Evolutionary conservation across 2,329 filamentous ascomycete species (phyloP).

Genomic region (Verticillium tricorpus): DNA sequence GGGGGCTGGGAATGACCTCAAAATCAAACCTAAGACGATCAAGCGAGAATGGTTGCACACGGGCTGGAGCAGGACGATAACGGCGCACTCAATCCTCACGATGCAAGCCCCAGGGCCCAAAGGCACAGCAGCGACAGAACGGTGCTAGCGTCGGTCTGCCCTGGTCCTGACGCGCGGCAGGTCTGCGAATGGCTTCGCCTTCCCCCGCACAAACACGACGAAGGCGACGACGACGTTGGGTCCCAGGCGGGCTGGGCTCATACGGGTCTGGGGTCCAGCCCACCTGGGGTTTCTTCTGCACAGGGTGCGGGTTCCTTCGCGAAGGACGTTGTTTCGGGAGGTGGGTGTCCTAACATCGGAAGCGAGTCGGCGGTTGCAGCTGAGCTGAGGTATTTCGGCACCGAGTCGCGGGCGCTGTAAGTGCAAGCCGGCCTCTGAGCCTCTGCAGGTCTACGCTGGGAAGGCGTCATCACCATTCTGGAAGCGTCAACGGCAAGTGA

Average conservation of each 20-base stretch:
- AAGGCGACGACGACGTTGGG: not conserved
- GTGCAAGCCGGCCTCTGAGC: not conserved
- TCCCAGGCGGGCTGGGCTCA: not conserved
- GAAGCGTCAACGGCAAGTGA: not conserved
- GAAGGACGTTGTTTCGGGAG: not conserved
- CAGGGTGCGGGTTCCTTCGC: not conserved
- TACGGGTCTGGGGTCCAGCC: not conserved
- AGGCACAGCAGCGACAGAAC: not conserved
- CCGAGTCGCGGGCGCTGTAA: not conserved
- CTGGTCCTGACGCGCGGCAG: not conserved
- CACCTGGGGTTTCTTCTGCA: not conserved
- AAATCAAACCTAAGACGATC: not conserved
- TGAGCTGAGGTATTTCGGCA: not conserved
- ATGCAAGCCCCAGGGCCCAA: not conserved
- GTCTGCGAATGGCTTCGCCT: not conserved
- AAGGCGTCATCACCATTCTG: not conserved
- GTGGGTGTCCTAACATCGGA: not conserved
- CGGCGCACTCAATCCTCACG: not conserved
- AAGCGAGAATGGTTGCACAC: not conserved
- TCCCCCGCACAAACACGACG: not conserved
- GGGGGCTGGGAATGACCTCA: not conserved
- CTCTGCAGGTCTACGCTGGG: not conserved
- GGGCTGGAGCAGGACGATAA: not conserved
- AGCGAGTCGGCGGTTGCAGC: not conserved
- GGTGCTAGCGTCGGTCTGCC: not conserved